Evolutionary conservation across 2,329 filamentous ascomycete genomes (phyloP).

Genomic region (Cordyceps pruinosa): DNA sequence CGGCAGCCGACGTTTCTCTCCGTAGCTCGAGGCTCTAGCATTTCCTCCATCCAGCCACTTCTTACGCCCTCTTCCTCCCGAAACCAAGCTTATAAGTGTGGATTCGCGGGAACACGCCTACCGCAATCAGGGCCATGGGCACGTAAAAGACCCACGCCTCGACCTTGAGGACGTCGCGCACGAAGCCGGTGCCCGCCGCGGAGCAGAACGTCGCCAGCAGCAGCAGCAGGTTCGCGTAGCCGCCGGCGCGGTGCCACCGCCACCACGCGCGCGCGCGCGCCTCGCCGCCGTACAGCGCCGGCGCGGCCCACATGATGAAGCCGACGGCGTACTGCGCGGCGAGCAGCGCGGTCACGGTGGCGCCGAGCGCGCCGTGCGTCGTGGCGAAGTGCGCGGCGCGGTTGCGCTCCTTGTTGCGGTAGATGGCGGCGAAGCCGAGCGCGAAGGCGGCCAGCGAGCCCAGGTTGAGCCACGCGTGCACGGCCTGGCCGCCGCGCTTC

Average conservation of each 20-base stretch:
- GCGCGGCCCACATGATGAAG: constrained; percentile 73
- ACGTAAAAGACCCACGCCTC: constrained; percentile 69
- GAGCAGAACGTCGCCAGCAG: constrained; percentile 67
- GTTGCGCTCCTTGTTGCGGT: constrained; percentile 74
- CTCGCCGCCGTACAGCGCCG: constrained; percentile 67
- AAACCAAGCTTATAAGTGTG: constrained; percentile 74
- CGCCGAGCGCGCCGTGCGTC: constrained; percentile 74
- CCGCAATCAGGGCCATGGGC: constrained; percentile 57
- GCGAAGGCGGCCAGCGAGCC: constrained; percentile 55
- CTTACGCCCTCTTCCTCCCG: neutral
- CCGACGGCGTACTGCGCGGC: constrained; percentile 72
- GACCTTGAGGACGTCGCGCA: constrained; percentile 59
- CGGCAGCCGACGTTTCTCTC: too few species aligned
- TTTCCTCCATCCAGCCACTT: too few species aligned
- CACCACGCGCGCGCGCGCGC: constrained; percentile 76
- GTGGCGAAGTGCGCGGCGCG: constrained; percentile 69
- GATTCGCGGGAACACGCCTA: constrained; percentile 71
- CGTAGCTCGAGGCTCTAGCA: too few species aligned
- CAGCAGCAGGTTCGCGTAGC: constrained; percentile 66
- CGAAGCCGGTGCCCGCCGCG: constrained; percentile 72
- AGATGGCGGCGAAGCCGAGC: constrained; percentile 63
- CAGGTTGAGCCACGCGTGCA: constrained; percentile 66
- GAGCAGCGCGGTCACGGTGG: constrained; percentile 44
- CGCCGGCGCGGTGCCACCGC: constrained; percentile 78
- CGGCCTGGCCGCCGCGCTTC: constrained; percentile 53